Conservation (phyloP, 352 stramenopile species). For the Pythium dissotocum region DNA sequence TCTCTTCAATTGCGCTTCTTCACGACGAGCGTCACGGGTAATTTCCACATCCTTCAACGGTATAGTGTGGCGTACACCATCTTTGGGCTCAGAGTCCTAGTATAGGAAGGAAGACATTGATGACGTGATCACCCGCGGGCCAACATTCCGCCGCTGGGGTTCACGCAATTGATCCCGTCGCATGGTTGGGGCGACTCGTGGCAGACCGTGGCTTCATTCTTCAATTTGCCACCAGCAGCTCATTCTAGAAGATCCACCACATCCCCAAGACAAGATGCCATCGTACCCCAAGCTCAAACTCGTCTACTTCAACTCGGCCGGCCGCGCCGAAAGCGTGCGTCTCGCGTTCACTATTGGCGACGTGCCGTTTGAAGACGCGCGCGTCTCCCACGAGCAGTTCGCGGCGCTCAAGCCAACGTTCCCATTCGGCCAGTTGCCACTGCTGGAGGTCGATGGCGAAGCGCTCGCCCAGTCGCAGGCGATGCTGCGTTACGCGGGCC, state of each 20-base stretch:
- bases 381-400: conserved; percentile 36
- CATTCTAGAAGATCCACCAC: background rate
- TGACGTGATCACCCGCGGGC: background rate
- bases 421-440: conserved; percentile 36
- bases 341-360: conserved; percentile 35
- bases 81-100: background rate
- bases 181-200: conserved; percentile 1
- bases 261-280: conserved; percentile 16
- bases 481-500: conserved; percentile 41
- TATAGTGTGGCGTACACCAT: background rate
- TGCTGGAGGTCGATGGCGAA: conserved; percentile 36
- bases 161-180: conserved; percentile 6
- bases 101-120: background rate
- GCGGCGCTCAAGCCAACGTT: conserved; percentile 28
- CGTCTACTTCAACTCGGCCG: conserved; percentile 43
- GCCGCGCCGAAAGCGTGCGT: conserved; percentile 36
- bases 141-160: background rate
- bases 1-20: conserved; percentile 1
- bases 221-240: background rate
- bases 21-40: background rate
- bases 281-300: conserved; percentile 33
- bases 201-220: conserved; percentile 7
- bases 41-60: background rate
- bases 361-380: conserved; percentile 44
- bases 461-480: conserved; percentile 36